Conservation (phyloP, 2,329 filamentous ascomycete genomes). For the Colletotrichum sp. region DNA sequence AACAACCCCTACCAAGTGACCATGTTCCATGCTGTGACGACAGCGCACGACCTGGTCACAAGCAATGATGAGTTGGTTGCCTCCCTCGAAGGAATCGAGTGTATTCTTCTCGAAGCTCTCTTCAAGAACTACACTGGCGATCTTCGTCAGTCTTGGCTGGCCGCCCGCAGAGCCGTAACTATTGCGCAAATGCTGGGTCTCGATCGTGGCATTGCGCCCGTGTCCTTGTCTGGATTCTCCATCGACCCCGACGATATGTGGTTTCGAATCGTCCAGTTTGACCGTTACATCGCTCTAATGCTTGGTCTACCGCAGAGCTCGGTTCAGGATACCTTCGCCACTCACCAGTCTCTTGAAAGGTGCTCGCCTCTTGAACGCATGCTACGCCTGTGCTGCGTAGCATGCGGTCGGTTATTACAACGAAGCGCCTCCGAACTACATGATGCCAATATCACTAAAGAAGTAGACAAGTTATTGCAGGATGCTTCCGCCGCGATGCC, state of each 20-base stretch:
- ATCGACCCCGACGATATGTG: constrained; percentile 30
- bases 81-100: constrained; percentile 53
- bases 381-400: constrained; percentile 29
- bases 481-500: constrained; percentile 34
- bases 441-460: constrained; percentile 28
- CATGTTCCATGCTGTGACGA: constrained; percentile 30
- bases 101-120: constrained; percentile 52
- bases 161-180: constrained; percentile 46
- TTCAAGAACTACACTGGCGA: constrained; percentile 52
- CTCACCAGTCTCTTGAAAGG: constrained; percentile 7
- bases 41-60: constrained; percentile 41
- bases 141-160: constrained; percentile 49
- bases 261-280: constrained; percentile 40
- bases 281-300: constrained; percentile 43
- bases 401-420: constrained; percentile 37
- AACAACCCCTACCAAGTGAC: constrained; percentile 26
- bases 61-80: constrained; percentile 49
- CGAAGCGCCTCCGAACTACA: constrained; percentile 33
- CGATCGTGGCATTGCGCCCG: constrained; percentile 13
- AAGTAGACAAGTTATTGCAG: constrained; percentile 37
- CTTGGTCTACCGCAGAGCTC: constrained; percentile 41
- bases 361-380: constrained; percentile 36
- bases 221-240: neutral
- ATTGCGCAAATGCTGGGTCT: constrained; percentile 49
- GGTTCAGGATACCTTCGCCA: constrained; percentile 7